These are phyloP conservation scores for Chromosphaera perkinsii DNA, from an alignment of 208 protist genomes.

Conservation along the genomic window DNA sequence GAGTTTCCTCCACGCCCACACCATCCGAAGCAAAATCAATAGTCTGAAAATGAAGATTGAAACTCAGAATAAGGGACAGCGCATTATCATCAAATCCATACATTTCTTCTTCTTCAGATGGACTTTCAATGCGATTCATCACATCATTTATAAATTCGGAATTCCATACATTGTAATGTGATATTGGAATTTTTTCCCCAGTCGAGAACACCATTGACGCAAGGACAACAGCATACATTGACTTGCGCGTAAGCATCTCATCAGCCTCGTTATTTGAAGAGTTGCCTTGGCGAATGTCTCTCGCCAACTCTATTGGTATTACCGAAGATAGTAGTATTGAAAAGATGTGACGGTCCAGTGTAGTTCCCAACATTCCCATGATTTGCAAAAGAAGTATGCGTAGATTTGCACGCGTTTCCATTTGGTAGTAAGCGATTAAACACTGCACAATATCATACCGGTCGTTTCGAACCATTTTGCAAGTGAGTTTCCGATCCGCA, in stretches of 20 bases:
- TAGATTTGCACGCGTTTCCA: slow-evolving; percentile 4
- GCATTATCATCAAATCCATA: neutral
- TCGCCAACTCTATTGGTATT: slow-evolving; percentile 6
- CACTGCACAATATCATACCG: neutral
- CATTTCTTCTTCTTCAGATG: neutral
- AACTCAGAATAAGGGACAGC: neutral
- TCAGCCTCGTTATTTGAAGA: no score
- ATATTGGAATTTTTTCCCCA: neutral
- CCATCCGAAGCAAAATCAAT: neutral
- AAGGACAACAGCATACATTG: no score
- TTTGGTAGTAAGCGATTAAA: slow-evolving; percentile 2
- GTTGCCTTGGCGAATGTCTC: no score
- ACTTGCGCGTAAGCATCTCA: no score
- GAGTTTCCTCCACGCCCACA: neutral
- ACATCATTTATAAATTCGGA: neutral
- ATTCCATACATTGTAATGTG: neutral
- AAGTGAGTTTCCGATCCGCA: neutral
- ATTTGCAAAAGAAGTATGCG: neutral
- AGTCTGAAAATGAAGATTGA: slow-evolving; percentile 4
- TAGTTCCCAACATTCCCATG: no score
- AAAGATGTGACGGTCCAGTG: no score
- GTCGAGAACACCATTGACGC: slow-evolving; percentile 3
- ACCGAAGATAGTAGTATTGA: no score
- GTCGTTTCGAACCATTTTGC: neutral
- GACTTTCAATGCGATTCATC: neutral